These are phyloP conservation scores for Penicillium robsamsonii DNA, from an alignment of 495 filamentous ascomycete genomes.

Conservation along the genomic window DNA sequence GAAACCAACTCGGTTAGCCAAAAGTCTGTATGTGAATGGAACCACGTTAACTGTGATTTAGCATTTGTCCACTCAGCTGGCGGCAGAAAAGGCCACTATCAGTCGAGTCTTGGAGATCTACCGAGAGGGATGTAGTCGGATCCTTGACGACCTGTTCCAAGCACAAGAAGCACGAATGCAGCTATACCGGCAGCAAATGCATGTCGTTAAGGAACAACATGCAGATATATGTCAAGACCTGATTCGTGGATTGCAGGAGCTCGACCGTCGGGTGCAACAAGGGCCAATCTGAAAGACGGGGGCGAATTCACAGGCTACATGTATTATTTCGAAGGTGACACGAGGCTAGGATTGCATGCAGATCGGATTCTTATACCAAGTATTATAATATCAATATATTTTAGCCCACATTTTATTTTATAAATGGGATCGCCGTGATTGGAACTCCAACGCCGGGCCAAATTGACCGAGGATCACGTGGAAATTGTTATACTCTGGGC, in stretches of 20 bases:
- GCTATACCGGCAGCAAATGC: constrained; percentile 34
- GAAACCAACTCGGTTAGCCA: constrained; percentile 29
- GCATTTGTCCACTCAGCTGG: constrained; percentile 31
- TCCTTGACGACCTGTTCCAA: constrained; percentile 34
- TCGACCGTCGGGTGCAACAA: constrained; percentile 28
- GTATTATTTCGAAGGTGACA: background rate
- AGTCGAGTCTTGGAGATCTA: constrained; percentile 30
- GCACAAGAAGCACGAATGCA: constrained; percentile 35
- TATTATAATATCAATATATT: background rate
- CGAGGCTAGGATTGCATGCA: background rate
- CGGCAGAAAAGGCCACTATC: constrained; percentile 33
- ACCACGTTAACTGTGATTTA: constrained; percentile 9
- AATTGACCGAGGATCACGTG: constrained; percentile 26
- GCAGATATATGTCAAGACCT: constrained; percentile 33
- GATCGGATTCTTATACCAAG: background rate
- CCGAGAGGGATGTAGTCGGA: constrained; percentile 32
- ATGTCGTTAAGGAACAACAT: constrained; percentile 32
- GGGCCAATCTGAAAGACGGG: constrained; percentile 1
- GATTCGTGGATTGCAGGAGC: constrained; percentile 31
- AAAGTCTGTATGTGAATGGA: background rate
- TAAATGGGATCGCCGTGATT: constrained; percentile 20
- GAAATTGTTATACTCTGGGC: constrained; percentile 4
- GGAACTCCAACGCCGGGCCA: constrained; percentile 13
- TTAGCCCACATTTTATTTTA: constrained; percentile 7
- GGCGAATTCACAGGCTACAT: background rate